A percentile compares a stretch with the other conserved stretches of the same genome.
Conservation (phyloP, 2,329 filamentous ascomycete species). For the Orbilia blumenaviensis region DNA sequence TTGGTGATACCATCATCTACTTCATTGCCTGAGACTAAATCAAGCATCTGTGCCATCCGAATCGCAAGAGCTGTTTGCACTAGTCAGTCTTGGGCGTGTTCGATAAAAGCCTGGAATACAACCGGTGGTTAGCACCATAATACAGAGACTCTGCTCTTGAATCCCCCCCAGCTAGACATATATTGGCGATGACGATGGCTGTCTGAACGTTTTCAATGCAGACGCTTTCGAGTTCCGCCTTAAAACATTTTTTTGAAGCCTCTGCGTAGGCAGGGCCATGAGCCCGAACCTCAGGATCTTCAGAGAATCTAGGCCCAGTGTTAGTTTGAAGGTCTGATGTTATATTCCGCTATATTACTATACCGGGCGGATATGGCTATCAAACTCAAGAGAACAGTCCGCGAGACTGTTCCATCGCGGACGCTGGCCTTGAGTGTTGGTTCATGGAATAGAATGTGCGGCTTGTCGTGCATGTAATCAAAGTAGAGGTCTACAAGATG, state of each 20-base stretch:
- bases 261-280: constrained; percentile 45
- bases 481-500: constrained; percentile 57
- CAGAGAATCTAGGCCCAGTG: constrained; percentile 53
- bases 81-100: background rate
- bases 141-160: constrained; percentile 60
- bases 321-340: background rate
- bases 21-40: constrained; percentile 55
- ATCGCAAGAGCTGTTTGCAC: constrained; percentile 58
- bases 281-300: constrained; percentile 49
- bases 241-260: constrained; percentile 56
- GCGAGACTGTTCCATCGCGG: constrained; percentile 50
- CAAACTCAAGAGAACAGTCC: constrained; percentile 55
- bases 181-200: constrained; percentile 60
- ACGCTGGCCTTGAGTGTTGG: constrained; percentile 55
- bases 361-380: constrained; percentile 57
- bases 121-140: constrained; percentile 56
- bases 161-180: constrained; percentile 58
- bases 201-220: constrained; percentile 60
- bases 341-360: background rate
- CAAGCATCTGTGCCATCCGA: constrained; percentile 60
- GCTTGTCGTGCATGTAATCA: constrained; percentile 57
- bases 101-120: background rate
- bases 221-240: constrained; percentile 59
- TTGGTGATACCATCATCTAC: constrained; percentile 57
- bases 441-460: constrained; percentile 58